Percentiles rank a stretch among this genome's conserved stretches.
Conservation (phyloP, 1,284 basidiomycete genomes). For the Serendipita sp. region DNA sequence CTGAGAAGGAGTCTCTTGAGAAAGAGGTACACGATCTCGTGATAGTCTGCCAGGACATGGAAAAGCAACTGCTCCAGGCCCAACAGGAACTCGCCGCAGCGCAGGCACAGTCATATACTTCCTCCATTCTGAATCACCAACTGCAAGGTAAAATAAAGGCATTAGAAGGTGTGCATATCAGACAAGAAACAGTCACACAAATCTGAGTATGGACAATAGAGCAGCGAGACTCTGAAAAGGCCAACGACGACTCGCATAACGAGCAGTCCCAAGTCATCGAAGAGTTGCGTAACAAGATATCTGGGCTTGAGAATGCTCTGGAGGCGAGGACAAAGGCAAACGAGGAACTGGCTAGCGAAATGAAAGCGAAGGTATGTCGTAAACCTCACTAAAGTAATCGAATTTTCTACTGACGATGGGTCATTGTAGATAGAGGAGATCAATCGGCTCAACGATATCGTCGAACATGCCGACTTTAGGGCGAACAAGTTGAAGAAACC, state of each 20-base stretch:
- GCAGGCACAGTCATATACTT: neutral
- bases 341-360: neutral
- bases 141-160: neutral
- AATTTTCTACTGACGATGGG: neutral
- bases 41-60: neutral
- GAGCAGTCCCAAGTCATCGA: neutral
- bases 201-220: neutral
- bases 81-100: neutral
- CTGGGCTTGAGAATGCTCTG: neutral
- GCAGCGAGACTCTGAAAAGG: neutral
- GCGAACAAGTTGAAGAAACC: conserved; percentile 4
- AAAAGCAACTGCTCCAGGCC: neutral
- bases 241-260: neutral
- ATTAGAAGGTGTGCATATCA: neutral
- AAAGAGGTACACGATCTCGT: neutral
- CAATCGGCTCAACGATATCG: neutral
- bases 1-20: neutral
- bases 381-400: neutral
- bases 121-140: neutral
- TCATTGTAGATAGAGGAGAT: neutral
- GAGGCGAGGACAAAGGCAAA: neutral
- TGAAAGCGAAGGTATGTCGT: neutral
- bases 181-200: no score
- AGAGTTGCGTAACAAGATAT: neutral
- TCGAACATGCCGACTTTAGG: neutral